phyloP scores from a whole-genome alignment of 1,139 yeast genomes.

The Yamadazyma aaseri region DNA sequence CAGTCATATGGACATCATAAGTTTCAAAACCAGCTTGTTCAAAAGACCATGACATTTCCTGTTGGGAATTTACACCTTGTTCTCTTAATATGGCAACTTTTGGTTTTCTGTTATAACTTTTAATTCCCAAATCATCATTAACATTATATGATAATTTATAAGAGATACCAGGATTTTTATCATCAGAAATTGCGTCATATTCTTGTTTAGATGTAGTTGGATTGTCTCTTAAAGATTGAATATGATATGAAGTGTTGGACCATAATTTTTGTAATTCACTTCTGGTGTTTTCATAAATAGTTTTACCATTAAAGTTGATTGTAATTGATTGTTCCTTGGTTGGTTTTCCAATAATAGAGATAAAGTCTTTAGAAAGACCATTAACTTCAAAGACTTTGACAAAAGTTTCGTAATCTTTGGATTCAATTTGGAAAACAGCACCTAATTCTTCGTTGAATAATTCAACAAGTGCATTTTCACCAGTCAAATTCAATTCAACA shows the following conservation, averaged over 20 bases:
- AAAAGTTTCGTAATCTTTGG: conserved; percentile 54
- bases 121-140: conserved; percentile 39
- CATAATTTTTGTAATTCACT: conserved; percentile 77
- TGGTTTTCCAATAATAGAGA: conserved; percentile 70
- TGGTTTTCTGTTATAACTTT: conserved; percentile 47
- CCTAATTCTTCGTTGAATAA: conserved; percentile 94
- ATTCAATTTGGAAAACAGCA: conserved; percentile 86
- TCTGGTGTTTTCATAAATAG: conserved; percentile 56
- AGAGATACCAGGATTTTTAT: conserved; percentile 85
- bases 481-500: conserved; percentile 40
- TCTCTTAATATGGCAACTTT: conserved; percentile 96
- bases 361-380: conserved; percentile 54
- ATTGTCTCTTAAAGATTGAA: conserved; percentile 92
- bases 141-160: conserved; percentile 70
- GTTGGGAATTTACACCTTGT: conserved; percentile 98
- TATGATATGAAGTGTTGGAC: conserved; percentile 85
- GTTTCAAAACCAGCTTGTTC: conserved; percentile 92
- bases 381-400: conserved; percentile 49
- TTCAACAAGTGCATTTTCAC: conserved; percentile 45
- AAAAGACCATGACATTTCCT: conserved; percentile 98
- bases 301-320: conserved; percentile 46
- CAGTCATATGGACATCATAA: conserved; percentile 96
- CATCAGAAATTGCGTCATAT: conserved; percentile 68
- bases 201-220: conserved; percentile 91
- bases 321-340: conserved; percentile 50